Evolutionary conservation across 2,329 filamentous ascomycete species (phyloP).

Genomic region (Pseudogymnoascus sp.): DNA sequence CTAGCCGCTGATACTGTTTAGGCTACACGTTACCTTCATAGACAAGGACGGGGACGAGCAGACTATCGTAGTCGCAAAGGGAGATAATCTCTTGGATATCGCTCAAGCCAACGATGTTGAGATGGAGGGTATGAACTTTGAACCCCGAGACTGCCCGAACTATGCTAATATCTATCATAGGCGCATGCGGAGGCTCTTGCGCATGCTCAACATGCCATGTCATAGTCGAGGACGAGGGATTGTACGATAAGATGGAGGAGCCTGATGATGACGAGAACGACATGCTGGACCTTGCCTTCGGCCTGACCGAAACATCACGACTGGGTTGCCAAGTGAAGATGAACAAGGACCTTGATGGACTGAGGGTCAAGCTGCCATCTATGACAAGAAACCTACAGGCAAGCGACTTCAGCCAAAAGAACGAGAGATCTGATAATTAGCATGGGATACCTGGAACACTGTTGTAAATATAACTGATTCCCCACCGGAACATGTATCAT

Average conservation of each 20-base stretch:
- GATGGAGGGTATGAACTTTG: slow-evolving; percentile 68
- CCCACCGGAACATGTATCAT: background rate
- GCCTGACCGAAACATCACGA: slow-evolving; percentile 61
- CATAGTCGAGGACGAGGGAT: slow-evolving; percentile 56
- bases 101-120: slow-evolving; percentile 91
- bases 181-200: slow-evolving; percentile 82
- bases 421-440: slow-evolving; percentile 15
- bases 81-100: slow-evolving; percentile 91
- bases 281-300: slow-evolving; percentile 69
- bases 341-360: slow-evolving; percentile 79
- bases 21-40: slow-evolving; percentile 83
- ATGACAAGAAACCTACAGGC: slow-evolving; percentile 97
- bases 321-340: slow-evolving; percentile 59
- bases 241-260: slow-evolving; percentile 57
- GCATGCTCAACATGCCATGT: slow-evolving; percentile 72
- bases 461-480: slow-evolving; percentile 3
- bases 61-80: slow-evolving; percentile 72
- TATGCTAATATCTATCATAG: slow-evolving; percentile 28
- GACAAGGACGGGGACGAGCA: slow-evolving; percentile 78
- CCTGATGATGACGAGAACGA: slow-evolving; percentile 61
- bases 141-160: background rate
- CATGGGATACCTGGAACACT: slow-evolving; percentile 7
- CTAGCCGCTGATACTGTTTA: slow-evolving; percentile 30
- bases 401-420: slow-evolving; percentile 67
- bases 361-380: slow-evolving; percentile 75